These are phyloP conservation scores for Ophiostoma australiae DNA, from an alignment of 2,329 filamentous ascomycete species.

Conservation along the genomic window DNA sequence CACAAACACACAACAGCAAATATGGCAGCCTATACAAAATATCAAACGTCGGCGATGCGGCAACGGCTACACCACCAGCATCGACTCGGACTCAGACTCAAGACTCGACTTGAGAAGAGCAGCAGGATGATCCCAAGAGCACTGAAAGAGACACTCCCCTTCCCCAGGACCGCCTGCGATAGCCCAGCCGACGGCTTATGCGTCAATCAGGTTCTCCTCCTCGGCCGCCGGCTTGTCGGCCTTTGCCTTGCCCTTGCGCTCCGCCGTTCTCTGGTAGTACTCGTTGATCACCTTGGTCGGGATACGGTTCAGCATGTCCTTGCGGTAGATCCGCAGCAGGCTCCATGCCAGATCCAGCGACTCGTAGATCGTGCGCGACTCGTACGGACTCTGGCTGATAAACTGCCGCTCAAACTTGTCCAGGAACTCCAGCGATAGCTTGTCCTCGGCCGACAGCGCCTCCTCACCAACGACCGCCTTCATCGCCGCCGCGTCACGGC, in stretches of 20 bases:
- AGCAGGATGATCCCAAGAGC: background rate
- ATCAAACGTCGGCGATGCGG: constrained; percentile 7
- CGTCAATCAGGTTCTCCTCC: constrained; percentile 39
- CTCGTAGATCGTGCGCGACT: constrained; percentile 85
- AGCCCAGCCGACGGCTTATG: constrained; percentile 27
- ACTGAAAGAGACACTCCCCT: background rate
- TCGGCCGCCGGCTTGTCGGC: constrained; percentile 37
- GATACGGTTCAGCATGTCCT: constrained; percentile 95
- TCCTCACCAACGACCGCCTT: constrained; percentile 99
- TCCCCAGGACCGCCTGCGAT: background rate
- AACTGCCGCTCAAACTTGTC: constrained; percentile 98
- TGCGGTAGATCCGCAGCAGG: constrained; percentile 92
- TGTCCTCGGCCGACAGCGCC: constrained; percentile 90
- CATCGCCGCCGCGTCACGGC: constrained; percentile 96
- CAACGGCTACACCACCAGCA: background rate
- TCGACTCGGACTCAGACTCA: background rate
- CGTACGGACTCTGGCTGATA: constrained; percentile 87
- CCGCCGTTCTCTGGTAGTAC: constrained; percentile 67
- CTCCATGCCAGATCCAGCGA: constrained; percentile 96
- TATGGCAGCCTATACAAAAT: constrained; percentile 22
- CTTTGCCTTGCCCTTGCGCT: constrained; percentile 59
- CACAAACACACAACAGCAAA: constrained; percentile 12
- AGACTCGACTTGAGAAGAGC: background rate
- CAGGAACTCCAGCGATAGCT: constrained; percentile 95
- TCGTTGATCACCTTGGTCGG: constrained; percentile 77